Evolutionary conservation across 2,329 filamentous ascomycete species (phyloP).

Genomic region (Rhytidhysteron rufulum): DNA sequence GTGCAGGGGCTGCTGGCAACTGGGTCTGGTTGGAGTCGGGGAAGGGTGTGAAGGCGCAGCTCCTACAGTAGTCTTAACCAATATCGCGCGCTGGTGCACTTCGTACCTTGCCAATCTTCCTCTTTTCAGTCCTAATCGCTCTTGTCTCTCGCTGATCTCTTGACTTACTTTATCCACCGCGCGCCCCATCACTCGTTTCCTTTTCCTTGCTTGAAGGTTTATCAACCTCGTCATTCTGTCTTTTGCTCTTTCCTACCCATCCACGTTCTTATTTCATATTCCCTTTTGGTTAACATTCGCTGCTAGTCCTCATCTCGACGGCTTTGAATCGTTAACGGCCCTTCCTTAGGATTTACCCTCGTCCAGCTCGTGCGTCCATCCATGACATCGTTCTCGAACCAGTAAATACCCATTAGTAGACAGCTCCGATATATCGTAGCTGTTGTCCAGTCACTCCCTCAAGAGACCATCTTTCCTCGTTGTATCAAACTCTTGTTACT

Average conservation of each 20-base stretch:
- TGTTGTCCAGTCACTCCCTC: slow-evolving; percentile 41
- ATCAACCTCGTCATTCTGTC: slow-evolving; percentile 41
- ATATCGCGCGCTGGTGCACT: slow-evolving; percentile 33
- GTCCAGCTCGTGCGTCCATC: slow-evolving; percentile 23
- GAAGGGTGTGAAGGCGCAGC: slow-evolving; percentile 33
- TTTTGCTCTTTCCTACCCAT: slow-evolving; percentile 33
- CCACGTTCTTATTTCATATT: slow-evolving; percentile 27
- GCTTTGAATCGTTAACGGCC: slow-evolving; percentile 34
- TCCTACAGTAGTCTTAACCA: slow-evolving; percentile 27
- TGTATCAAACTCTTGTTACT: slow-evolving; percentile 6
- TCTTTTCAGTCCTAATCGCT: slow-evolving; percentile 38
- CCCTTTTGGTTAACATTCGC: slow-evolving; percentile 33
- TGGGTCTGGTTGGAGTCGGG: slow-evolving; percentile 32
- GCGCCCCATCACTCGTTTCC: slow-evolving; percentile 32
- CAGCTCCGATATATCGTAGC: slow-evolving; percentile 34
- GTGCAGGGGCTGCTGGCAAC: slow-evolving; percentile 29
- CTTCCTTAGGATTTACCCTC: slow-evolving; percentile 33
- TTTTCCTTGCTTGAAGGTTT: slow-evolving; percentile 38
- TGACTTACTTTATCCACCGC: slow-evolving; percentile 37
- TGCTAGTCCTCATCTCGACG: slow-evolving; percentile 23
- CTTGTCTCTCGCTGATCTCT: slow-evolving; percentile 36
- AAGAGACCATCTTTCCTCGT: slow-evolving; percentile 15
- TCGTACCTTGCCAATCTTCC: slow-evolving; percentile 41
- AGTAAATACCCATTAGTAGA: slow-evolving; percentile 37
- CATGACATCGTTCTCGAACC: slow-evolving; percentile 26